Conservation (phyloP, 345 rosid species). For the Camelina hispida region DNA sequence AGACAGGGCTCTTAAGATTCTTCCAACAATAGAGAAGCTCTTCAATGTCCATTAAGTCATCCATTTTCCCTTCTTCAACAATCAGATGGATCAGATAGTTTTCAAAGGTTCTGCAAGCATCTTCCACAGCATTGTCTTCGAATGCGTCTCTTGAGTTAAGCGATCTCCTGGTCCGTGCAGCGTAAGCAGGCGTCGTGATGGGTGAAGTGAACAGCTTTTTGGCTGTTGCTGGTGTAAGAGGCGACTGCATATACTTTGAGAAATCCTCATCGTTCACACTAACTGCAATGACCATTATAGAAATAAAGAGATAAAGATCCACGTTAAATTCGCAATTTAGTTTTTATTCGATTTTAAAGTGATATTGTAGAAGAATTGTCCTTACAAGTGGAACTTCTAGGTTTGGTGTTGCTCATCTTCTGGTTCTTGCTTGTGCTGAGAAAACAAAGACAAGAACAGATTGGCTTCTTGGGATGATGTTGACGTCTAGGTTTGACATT, state of each 20-base stretch:
- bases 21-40: constrained; percentile 90
- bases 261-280: constrained; percentile 37
- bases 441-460: constrained; percentile 38
- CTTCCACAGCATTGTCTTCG: constrained; percentile 57
- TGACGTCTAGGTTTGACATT: constrained; percentile 36
- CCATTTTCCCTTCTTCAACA: constrained; percentile 76
- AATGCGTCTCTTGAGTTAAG: constrained; percentile 37
- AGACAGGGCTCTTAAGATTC: constrained; percentile 78
- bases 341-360: too few relatives aligned
- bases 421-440: constrained; percentile 32
- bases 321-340: background rate
- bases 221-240: constrained; percentile 65
- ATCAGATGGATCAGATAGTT: constrained; percentile 83
- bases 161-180: constrained; percentile 27
- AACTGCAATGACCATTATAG: constrained; percentile 29
- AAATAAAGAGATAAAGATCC: background rate
- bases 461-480: constrained; percentile 33
- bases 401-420: constrained; percentile 49
- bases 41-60: constrained; percentile 77
- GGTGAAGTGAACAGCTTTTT: constrained; percentile 55
- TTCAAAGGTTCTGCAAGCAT: constrained; percentile 85
- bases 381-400: constrained; percentile 46
- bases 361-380: background rate
- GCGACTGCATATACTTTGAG: constrained; percentile 47
- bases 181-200: constrained; percentile 56